These are phyloP conservation scores for Diutina catenulata DNA, from an alignment of 1,139 yeast species.

Conservation along the genomic window DNA sequence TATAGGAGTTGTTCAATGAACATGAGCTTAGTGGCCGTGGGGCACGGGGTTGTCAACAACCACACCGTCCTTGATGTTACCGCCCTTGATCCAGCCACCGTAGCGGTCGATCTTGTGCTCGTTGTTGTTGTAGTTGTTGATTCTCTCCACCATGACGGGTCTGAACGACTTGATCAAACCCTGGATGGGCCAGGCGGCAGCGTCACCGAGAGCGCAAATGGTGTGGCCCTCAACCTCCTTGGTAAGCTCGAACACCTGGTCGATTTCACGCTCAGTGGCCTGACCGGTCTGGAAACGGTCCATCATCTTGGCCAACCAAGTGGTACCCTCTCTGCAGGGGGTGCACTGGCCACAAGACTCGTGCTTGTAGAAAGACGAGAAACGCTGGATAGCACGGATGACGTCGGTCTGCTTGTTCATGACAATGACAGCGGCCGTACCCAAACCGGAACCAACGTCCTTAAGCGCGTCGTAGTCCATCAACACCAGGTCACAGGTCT, in stretches of 20 bases:
- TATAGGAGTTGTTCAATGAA: no score
- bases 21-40: constrained; percentile 27
- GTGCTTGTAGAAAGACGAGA: constrained; percentile 73
- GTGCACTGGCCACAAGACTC: constrained; percentile 94
- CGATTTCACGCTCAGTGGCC: constrained; percentile 70
- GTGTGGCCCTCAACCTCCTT: constrained; percentile 86
- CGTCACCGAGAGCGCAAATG: constrained; percentile 85
- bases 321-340: constrained; percentile 90
- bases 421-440: constrained; percentile 87
- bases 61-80: constrained; percentile 51
- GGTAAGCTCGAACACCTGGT: constrained; percentile 68
- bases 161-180: constrained; percentile 76
- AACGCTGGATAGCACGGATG: constrained; percentile 74
- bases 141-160: constrained; percentile 69
- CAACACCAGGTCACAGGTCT: constrained; percentile 51
- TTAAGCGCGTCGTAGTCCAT: constrained; percentile 83
- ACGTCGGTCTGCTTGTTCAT: constrained; percentile 80
- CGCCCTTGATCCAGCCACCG: constrained; percentile 72
- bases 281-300: constrained; percentile 69
- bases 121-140: constrained; percentile 33
- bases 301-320: constrained; percentile 77
- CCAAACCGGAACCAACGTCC: constrained; percentile 78
- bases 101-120: constrained; percentile 32
- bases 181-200: constrained; percentile 90
- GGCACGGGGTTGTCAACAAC: constrained; percentile 55